A percentile compares a stretch with the other conserved stretches of the same genome.
phyloP scores from a whole-genome alignment of 192 early-diverging fungal species.

The Rhizoclosmatium globosum region DNA sequence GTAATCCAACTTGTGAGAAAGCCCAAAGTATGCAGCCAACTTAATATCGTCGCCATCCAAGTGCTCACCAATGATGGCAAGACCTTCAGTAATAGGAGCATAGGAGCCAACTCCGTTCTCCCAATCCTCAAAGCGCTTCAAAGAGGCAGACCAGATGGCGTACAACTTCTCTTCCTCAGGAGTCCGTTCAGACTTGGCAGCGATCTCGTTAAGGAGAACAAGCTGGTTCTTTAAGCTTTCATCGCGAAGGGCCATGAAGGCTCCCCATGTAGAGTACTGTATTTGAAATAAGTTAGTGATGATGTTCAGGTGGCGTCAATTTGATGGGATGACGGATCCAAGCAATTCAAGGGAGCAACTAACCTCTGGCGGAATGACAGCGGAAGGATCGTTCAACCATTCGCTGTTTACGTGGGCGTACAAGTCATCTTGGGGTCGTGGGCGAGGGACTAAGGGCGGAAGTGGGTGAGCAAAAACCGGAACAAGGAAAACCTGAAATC shows the following conservation, averaged over 20 bases:
- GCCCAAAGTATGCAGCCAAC: constrained; percentile 3
- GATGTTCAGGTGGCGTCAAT: not conserved
- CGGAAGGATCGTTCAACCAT: constrained; percentile 21
- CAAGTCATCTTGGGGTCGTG: constrained; percentile 21
- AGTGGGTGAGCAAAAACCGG: not conserved
- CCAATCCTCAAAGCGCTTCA: constrained; percentile 20
- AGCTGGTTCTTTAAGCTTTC: constrained; percentile 24
- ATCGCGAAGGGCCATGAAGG: constrained; percentile 23
- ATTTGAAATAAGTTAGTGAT: not conserved
- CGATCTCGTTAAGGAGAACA: constrained; percentile 2
- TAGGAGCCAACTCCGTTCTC: not conserved
- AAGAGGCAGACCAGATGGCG: constrained; percentile 29
- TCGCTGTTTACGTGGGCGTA: constrained; percentile 14
- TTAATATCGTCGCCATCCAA: not conserved
- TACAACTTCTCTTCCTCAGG: constrained; percentile 11
- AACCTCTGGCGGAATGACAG: constrained; percentile 24
- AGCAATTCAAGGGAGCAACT: not conserved
- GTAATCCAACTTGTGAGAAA: not conserved
- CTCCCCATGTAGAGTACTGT: constrained; percentile 25
- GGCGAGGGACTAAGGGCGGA: not conserved
- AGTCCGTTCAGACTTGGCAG: not conserved
- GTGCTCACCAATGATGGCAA: not conserved
- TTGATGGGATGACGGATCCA: not conserved
- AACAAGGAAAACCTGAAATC: not conserved
- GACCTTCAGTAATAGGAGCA: not conserved